Evolutionary conservation across 805 yeast species (phyloP).

Genomic region (Kodamaea kaohsiungensis): DNA sequence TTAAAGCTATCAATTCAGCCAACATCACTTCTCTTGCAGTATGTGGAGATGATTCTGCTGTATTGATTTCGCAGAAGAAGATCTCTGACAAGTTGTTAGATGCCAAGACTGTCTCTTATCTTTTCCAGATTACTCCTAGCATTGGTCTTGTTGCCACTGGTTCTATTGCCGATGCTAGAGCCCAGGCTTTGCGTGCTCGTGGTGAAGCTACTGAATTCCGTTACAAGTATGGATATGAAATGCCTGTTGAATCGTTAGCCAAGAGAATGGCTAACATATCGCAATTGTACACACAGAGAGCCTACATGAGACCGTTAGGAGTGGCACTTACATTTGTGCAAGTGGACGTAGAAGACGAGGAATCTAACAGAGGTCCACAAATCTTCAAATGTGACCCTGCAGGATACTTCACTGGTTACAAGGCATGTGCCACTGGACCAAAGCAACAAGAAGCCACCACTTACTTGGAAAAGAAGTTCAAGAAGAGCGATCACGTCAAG

Average conservation of each 20-base stretch:
- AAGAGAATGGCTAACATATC: slow-evolving; percentile 95
- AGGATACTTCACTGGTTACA: slow-evolving; percentile 87
- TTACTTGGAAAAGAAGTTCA: slow-evolving; percentile 84
- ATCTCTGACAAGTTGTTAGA: slow-evolving; percentile 94
- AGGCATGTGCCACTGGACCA: slow-evolving; percentile 94
- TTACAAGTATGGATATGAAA: slow-evolving; percentile 92
- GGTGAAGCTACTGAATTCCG: slow-evolving; percentile 95
- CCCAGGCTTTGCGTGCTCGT: slow-evolving; percentile 86
- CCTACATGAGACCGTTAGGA: slow-evolving; percentile 98
- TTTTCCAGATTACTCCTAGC: slow-evolving; percentile 76
- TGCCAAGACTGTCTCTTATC: slow-evolving; percentile 79
- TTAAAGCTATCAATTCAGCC: slow-evolving; percentile 92
- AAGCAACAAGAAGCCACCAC: slow-evolving; percentile 95
- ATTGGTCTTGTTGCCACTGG: slow-evolving; percentile 94
- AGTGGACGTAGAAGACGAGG: slow-evolving; percentile 52
- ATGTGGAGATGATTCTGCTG: slow-evolving; percentile 83
- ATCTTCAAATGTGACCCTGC: slow-evolving; percentile 96
- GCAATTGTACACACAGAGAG: slow-evolving; percentile 95
- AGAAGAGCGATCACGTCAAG: slow-evolving; percentile 61
- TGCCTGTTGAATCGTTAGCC: slow-evolving; percentile 91
- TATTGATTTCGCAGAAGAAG: slow-evolving; percentile 90
- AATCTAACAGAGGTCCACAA: slow-evolving; percentile 87
- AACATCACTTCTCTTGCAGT: slow-evolving; percentile 88
- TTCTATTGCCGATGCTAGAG: slow-evolving; percentile 92
- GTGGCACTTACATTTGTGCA: slow-evolving; percentile 88